Base-by-base conservation (phyloP, 2,329 filamentous ascomycete genomes). In the Torrubiellomyces zombiae region DNA sequence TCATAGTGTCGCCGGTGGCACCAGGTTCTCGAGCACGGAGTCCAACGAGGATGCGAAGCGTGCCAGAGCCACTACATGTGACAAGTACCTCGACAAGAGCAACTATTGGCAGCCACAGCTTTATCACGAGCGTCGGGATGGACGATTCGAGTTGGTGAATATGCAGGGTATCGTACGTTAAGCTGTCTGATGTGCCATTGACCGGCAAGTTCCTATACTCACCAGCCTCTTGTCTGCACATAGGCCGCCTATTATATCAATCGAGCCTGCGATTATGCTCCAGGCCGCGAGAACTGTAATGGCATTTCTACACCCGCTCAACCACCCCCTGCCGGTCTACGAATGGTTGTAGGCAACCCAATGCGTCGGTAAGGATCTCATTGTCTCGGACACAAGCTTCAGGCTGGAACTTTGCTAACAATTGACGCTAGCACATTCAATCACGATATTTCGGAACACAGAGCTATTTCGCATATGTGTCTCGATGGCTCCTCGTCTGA, bases 61-160 rank as follows among this genome's bases (percentile, higher is more conserved):
- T 14, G 63, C 67, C 2, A 58, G 58, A 8, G 79, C 75, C 45
- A 73, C 73, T 2, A 72, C 73, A 4, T 78, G 74, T 45, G 56
- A 58, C 17, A 69, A 73, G 28, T 55, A 58, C 15, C 51, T 66
- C 32, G 73, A 78, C 43, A 50, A 65, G 29, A 74, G 64, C 28
- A 75, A 68, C 39, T 79, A 80, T 50, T 79, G 75, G 74, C 67
- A 66, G 10, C 73, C 74, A 0, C 56, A 57, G 32, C 49, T 78
- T 1, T 52, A 48, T 34, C 55, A 54, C 29, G 47, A 62, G 30
- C 56, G 60, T 21, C 40, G 58, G 21, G 63, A 72, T 38, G 69
- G 70, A 9, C 63, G 53, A 27, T 70, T 75, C 18, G 47, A 51
- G 33, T 38, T 44, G 8, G 48, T 56, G 9, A 26, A 38, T 2